A percentile compares a stretch with the other conserved stretches of the same genome.
Conservation (phyloP, 106 monocot genomes). For the Dendrobium nobile region DNA sequence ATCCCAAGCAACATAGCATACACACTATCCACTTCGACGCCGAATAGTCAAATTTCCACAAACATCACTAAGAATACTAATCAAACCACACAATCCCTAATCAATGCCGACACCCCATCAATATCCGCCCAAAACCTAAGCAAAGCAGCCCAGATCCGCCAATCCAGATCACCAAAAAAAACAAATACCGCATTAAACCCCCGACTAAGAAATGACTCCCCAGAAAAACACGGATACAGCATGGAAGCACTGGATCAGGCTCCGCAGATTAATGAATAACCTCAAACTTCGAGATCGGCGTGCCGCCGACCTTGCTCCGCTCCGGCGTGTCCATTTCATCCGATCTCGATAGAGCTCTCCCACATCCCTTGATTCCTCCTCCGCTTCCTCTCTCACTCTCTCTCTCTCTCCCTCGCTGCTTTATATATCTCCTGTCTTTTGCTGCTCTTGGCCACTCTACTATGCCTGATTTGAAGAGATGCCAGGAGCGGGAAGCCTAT, state of each 20-base stretch:
- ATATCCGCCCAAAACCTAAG: background rate
- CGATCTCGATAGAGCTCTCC: conserved; percentile 1
- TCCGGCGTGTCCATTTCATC: conserved; percentile 22
- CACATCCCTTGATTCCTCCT: background rate
- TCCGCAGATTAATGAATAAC: background rate
- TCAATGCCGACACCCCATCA: background rate
- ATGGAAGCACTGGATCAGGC: background rate
- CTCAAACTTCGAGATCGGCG: conserved; percentile 23
- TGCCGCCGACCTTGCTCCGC: conserved; percentile 14
- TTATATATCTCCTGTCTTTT: background rate
- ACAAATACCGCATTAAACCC: background rate
- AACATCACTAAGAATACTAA: background rate
- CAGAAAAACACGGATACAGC: background rate
- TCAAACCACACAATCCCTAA: background rate
- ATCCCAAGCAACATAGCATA: background rate
- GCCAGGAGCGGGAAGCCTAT: conserved; percentile 2
- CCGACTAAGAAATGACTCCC: background rate
- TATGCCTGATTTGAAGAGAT: conserved; percentile 2
- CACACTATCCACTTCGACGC: background rate
- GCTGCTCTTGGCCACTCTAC: background rate
- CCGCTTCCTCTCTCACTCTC: background rate
- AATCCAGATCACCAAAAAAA: background rate
- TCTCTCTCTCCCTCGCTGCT: background rate
- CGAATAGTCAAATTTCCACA: background rate
- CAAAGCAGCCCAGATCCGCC: background rate